Percentiles rank a stretch among this genome's conserved stretches.
Evolutionary conservation across 495 filamentous ascomycete genomes (phyloP).

Genomic region (Hypoxylon cercidicola): DNA sequence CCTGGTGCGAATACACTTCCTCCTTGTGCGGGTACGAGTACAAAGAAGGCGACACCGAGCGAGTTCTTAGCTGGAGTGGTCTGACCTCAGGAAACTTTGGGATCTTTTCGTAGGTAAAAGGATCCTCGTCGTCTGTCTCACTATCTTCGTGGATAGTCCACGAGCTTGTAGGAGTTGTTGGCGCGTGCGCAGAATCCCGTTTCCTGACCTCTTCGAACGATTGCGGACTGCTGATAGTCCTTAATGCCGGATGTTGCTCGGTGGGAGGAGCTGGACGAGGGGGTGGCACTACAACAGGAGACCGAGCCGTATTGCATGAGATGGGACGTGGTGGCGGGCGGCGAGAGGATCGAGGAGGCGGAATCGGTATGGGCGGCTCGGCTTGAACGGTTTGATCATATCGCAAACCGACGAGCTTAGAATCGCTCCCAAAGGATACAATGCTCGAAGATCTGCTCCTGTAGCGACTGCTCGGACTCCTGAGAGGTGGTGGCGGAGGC

Average conservation of each 20-base stretch:
- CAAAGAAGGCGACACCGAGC: conserved; percentile 38
- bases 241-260: conserved; percentile 60
- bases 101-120: conserved; percentile 50
- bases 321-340: conserved; percentile 42
- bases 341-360: conserved; percentile 50
- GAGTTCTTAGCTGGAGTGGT: conserved; percentile 38
- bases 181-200: conserved; percentile 66
- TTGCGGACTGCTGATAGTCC: conserved; percentile 47
- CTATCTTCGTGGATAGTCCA: conserved; percentile 58
- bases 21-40: conserved; percentile 40
- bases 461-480: conserved; percentile 49
- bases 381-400: conserved; percentile 66
- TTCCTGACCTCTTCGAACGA: conserved; percentile 47
- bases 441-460: conserved; percentile 46
- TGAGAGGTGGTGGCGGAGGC: conserved; percentile 48
- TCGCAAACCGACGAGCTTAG: conserved; percentile 60
- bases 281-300: conserved; percentile 48
- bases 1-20: too few relatives aligned
- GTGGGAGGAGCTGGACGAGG: conserved; percentile 56
- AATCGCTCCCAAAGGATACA: conserved; percentile 58
- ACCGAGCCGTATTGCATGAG: conserved; percentile 31
- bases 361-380: conserved; percentile 65
- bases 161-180: conserved; percentile 56
- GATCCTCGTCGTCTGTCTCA: conserved; percentile 46
- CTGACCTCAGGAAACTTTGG: conserved; percentile 28